These are phyloP conservation scores for Phytophthora ramorum DNA, from an alignment of 352 stramenopile species.

Conservation along the genomic window DNA sequence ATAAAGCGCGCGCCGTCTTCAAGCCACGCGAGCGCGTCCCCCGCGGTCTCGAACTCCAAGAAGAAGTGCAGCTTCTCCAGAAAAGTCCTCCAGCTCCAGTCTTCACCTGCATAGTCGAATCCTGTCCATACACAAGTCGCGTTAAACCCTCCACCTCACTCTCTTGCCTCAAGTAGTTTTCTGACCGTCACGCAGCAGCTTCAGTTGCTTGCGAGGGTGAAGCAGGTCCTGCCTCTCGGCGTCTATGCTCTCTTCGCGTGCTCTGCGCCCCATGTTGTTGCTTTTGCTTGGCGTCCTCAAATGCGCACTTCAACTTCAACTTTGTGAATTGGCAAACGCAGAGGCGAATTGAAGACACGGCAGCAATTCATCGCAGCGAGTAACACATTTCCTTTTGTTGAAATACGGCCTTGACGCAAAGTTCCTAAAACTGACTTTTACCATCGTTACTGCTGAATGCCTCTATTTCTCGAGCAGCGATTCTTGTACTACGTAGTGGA, in stretches of 20 bases:
- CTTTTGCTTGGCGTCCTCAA: not conserved
- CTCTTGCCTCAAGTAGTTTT: not conserved
- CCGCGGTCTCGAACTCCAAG: constrained; percentile 22
- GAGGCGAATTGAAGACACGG: not conserved
- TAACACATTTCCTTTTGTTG: no score
- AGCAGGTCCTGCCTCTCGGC: not conserved
- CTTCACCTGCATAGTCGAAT: not conserved
- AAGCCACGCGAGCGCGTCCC: constrained; percentile 26
- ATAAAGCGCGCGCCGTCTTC: constrained; percentile 27
- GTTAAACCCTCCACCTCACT: not conserved
- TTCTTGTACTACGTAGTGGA: no score
- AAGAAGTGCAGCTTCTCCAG: constrained; percentile 30
- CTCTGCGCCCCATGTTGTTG: constrained; percentile 25
- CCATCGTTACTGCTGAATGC: no score
- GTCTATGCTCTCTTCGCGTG: constrained; percentile 21
- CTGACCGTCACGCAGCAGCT: constrained; percentile 21
- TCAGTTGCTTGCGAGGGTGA: constrained; percentile 22
- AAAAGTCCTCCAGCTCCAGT: constrained; percentile 27
- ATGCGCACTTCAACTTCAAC: constrained; percentile 36
- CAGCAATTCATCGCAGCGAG: no score
- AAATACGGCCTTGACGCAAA: no score
- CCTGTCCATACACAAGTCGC: constrained; percentile 9
- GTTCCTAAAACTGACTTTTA: no score
- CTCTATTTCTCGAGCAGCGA: no score
- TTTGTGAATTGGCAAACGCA: not conserved